These are phyloP conservation scores for Thelonectria blattea DNA, from an alignment of 2,329 filamentous ascomycete genomes.

Conservation along the genomic window DNA sequence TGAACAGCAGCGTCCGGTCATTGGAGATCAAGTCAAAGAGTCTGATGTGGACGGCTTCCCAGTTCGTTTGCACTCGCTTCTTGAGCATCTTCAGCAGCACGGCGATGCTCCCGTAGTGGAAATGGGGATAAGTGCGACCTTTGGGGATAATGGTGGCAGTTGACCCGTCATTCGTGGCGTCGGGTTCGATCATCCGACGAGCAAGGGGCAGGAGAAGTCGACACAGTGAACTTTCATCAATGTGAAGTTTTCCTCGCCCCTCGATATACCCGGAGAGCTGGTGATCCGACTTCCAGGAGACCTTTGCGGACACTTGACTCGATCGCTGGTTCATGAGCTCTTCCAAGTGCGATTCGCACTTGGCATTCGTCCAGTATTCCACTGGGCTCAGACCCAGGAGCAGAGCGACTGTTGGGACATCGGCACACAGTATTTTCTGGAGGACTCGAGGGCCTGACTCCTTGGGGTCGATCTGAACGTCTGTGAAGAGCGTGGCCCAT, in stretches of 20 bases:
- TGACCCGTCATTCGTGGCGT: slow-evolving; percentile 39
- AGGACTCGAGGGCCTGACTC: slow-evolving; percentile 40
- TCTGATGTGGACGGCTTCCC: slow-evolving; percentile 37
- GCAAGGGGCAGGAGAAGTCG: slow-evolving; percentile 50
- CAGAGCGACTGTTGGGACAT: slow-evolving; percentile 53
- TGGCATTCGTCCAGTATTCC: slow-evolving; percentile 59
- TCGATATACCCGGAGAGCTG: slow-evolving; percentile 36
- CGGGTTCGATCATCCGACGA: slow-evolving; percentile 51
- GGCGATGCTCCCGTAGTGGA: slow-evolving; percentile 48
- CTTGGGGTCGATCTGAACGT: slow-evolving; percentile 48
- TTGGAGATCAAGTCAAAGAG: slow-evolving; percentile 41
- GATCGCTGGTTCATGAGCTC: slow-evolving; percentile 36
- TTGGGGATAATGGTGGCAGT: slow-evolving; percentile 14
- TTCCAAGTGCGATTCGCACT: slow-evolving; percentile 47
- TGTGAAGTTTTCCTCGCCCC: slow-evolving; percentile 35
- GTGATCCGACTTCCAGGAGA: slow-evolving; percentile 47
- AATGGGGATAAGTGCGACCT: slow-evolving; percentile 35
- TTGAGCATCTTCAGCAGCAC: slow-evolving; percentile 47
- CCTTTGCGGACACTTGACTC: slow-evolving; percentile 39
- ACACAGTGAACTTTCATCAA: slow-evolving; percentile 48
- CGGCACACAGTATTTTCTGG: slow-evolving; percentile 52
- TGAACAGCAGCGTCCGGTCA: slow-evolving; percentile 40
- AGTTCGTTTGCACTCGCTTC: slow-evolving; percentile 44
- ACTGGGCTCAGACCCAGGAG: slow-evolving; percentile 57
- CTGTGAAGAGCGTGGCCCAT: slow-evolving; percentile 57